Conservation (phyloP, 495 filamentous ascomycete species). For the Aspergillus wentii region DNA sequence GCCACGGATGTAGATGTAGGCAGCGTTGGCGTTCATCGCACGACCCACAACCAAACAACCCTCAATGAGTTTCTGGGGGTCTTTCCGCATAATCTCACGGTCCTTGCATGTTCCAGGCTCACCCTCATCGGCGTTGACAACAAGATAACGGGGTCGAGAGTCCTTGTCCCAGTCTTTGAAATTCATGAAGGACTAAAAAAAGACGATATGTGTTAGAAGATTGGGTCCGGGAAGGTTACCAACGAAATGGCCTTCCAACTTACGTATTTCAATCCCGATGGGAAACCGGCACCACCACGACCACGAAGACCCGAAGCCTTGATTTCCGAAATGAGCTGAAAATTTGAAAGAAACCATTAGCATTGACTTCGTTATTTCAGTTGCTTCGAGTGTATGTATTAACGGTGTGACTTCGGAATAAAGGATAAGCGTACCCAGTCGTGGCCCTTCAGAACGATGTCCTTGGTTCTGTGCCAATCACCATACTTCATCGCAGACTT, state of each 20-base stretch:
- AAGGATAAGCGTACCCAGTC: conserved; percentile 67
- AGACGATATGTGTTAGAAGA: conserved; percentile 10
- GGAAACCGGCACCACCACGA: conserved; percentile 95
- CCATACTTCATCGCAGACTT: conserved; percentile 97
- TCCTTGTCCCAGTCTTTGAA: conserved; percentile 99
- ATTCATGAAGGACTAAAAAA: conserved; percentile 92
- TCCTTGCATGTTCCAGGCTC: conserved; percentile 99
- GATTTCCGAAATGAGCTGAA: conserved; percentile 86
- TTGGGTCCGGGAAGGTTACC: too few relatives aligned
- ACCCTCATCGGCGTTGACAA: conserved; percentile 98
- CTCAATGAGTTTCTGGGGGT: conserved; percentile 97
- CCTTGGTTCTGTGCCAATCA: conserved; percentile 99
- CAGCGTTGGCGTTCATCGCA: conserved; percentile 95
- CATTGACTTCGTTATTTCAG: conserved; percentile 5
- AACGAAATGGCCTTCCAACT: conserved; percentile 26
- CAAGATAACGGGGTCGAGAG: conserved; percentile 88
- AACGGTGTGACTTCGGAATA: background rate
- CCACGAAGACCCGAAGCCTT: conserved; percentile 94
- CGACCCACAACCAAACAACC: conserved; percentile 94
- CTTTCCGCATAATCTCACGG: conserved; percentile 99
- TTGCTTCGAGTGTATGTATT: too few relatives aligned
- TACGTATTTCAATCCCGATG: conserved; percentile 98
- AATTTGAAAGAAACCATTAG: conserved; percentile 12
- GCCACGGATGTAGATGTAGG: conserved; percentile 99
- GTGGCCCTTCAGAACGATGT: conserved; percentile 92